These are phyloP conservation scores for Rhynchospora pubera DNA, from an alignment of 176 grass and related monocot genomes.

Conservation along the genomic window DNA sequence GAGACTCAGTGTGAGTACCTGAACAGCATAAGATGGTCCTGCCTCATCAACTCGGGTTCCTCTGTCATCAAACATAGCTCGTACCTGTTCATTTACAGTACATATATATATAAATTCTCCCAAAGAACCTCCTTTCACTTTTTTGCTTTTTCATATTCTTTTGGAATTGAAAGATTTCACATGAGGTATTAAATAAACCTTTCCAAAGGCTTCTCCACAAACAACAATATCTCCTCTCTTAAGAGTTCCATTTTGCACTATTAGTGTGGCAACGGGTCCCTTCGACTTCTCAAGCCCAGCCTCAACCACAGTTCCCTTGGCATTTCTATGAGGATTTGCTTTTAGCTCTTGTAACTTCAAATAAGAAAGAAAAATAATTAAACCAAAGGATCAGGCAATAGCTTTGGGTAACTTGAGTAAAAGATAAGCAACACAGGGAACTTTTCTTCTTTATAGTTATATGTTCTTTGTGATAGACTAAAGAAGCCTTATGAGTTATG, in stretches of 20 bases:
- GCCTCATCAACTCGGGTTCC: conserved; percentile 71
- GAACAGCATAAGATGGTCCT: conserved; percentile 80
- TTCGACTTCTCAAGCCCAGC: conserved; percentile 88
- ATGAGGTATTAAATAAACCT: conserved; percentile 45
- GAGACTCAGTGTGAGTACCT: conserved; percentile 29
- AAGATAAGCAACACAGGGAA: background rate
- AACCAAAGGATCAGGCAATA: conserved; percentile 21
- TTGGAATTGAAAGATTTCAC: conserved; percentile 16
- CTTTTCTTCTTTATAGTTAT: background rate
- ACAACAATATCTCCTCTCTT: conserved; percentile 81
- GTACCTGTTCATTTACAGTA: conserved; percentile 44
- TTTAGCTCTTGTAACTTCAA: conserved; percentile 96
- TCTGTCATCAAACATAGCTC: conserved; percentile 93
- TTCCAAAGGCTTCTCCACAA: conserved; percentile 91
- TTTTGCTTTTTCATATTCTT: background rate
- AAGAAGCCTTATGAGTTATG: background rate
- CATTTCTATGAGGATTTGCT: conserved; percentile 91
- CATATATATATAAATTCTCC: conserved; percentile 17
- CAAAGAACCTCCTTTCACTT: background rate
- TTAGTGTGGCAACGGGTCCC: conserved; percentile 67
- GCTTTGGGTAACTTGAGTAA: background rate
- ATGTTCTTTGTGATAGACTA: background rate
- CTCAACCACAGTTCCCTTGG: conserved; percentile 91
- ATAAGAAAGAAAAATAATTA: conserved; percentile 28
- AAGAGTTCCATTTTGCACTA: conserved; percentile 95